Evolutionary conservation across 2,329 filamentous ascomycete genomes (phyloP).

Genomic region (Monosporascus sp.): DNA sequence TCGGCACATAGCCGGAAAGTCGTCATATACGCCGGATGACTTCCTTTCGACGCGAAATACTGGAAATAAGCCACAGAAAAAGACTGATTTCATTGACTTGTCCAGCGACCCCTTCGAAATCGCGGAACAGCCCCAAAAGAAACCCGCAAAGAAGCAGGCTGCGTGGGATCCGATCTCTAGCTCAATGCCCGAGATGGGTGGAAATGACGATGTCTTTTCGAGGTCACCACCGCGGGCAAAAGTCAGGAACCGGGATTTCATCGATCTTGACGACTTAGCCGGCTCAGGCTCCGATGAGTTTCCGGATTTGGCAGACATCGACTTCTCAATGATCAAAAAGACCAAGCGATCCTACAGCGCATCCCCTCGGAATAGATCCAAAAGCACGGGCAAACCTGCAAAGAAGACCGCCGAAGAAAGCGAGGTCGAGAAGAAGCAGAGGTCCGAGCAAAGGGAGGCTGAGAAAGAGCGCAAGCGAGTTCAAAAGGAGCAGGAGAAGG

Average conservation of each 20-base stretch:
- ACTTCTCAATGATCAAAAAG: slow-evolving; percentile 25
- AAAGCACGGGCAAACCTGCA: slow-evolving; percentile 4
- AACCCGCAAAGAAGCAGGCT: slow-evolving; percentile 17
- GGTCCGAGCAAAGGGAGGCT: slow-evolving; percentile 42
- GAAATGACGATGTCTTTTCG: slow-evolving; percentile 9
- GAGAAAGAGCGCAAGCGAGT: slow-evolving; percentile 51
- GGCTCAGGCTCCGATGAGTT: slow-evolving; percentile 37
- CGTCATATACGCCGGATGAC: slow-evolving; percentile 1
- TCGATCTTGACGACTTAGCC: slow-evolving; percentile 30
- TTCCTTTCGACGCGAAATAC: not conserved
- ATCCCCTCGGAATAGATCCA: slow-evolving; percentile 14
- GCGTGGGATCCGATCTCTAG: slow-evolving; percentile 49
- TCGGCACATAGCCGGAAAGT: not conserved
- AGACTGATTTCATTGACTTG: slow-evolving; percentile 18
- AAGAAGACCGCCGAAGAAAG: slow-evolving; percentile 28
- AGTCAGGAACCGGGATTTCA: slow-evolving; percentile 22
- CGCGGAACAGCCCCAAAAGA: slow-evolving; percentile 6
- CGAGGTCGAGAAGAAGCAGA: slow-evolving; percentile 36
- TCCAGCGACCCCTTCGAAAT: slow-evolving; percentile 20
- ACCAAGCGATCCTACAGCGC: slow-evolving; percentile 9
- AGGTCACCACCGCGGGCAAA: slow-evolving; percentile 9
- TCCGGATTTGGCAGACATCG: slow-evolving; percentile 39
- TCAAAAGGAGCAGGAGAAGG: slow-evolving; percentile 55
- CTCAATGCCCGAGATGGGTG: slow-evolving; percentile 39
- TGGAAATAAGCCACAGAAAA: slow-evolving; percentile 9